These are phyloP conservation scores for Henckelia pumila DNA, from an alignment of 257 asterid genomes.

Conservation along the genomic window DNA sequence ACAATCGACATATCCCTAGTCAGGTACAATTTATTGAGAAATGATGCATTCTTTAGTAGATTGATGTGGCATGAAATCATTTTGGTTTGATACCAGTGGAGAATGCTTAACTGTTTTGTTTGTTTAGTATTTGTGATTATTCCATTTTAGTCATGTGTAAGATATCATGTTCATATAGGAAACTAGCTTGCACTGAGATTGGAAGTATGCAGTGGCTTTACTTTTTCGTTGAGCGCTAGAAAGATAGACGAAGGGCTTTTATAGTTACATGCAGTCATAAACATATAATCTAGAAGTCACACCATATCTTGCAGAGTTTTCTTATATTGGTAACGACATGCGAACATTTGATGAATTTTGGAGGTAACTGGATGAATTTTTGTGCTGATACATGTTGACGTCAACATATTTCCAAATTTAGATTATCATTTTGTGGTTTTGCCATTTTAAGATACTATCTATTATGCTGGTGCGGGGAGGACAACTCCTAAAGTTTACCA, in stretches of 20 bases:
- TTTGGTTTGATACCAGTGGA: background rate
- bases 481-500: background rate
- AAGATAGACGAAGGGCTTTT: background rate
- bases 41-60: constrained; percentile 18
- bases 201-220: background rate
- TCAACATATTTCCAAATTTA: background rate
- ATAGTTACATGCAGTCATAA: background rate
- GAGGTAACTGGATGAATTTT: background rate
- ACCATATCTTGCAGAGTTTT: background rate
- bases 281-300: background rate
- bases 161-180: background rate
- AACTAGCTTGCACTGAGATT: background rate
- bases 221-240: background rate
- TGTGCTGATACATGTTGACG: background rate
- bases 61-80: constrained; percentile 10
- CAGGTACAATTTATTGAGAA: constrained; percentile 49
- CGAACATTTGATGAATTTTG: background rate
- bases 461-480: background rate
- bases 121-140: background rate
- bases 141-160: background rate
- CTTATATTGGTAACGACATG: background rate
- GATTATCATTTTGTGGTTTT: background rate
- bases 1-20: constrained; percentile 78
- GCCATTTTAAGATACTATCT: background rate
- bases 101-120: background rate